phyloP scores from a whole-genome alignment of 768 basidiomycete genomes.

The Psilocybe azurescens region DNA sequence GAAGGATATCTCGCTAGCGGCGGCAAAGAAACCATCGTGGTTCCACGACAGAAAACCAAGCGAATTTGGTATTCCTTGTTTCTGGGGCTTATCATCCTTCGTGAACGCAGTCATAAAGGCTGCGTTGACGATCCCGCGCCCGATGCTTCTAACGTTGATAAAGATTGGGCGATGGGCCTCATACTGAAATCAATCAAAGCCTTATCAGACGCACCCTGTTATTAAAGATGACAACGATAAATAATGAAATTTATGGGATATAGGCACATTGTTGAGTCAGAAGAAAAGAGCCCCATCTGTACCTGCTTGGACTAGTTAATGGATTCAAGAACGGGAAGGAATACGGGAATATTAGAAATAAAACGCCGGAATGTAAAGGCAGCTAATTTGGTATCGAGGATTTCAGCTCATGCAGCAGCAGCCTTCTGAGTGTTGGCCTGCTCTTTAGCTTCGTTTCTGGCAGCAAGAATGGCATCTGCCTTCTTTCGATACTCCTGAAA shows the following conservation, averaged over 20 bases:
- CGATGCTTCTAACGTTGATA: not conserved
- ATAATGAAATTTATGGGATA: not conserved
- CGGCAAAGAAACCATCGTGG: slow-evolving; percentile 54
- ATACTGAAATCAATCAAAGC: not conserved
- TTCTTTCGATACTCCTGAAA: too few relatives aligned
- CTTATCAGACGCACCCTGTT: not conserved
- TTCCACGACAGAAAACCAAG: slow-evolving; percentile 76
- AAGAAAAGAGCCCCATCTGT: too few relatives aligned
- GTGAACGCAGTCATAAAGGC: slow-evolving; percentile 28
- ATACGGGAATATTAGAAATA: too few relatives aligned
- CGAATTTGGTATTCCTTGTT: slow-evolving; percentile 79
- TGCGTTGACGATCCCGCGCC: not conserved
- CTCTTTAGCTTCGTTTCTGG: not conserved
- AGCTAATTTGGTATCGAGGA: not conserved
- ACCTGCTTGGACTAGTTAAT: too few relatives aligned
- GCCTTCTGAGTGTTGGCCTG: not conserved
- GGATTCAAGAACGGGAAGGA: too few relatives aligned
- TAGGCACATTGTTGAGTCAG: too few relatives aligned
- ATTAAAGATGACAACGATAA: not conserved
- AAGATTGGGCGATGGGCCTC: not conserved
- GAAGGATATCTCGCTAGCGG: slow-evolving; percentile 65
- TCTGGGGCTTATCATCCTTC: slow-evolving; percentile 58
- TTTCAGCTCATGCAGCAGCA: not conserved
- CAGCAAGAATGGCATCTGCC: not conserved
- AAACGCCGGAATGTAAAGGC: too few relatives aligned